Percentiles rank a stretch among this genome's conserved stretches.
phyloP scores from a whole-genome alignment of 805 yeast genomes.

The Alloascoidea africana region DNA sequence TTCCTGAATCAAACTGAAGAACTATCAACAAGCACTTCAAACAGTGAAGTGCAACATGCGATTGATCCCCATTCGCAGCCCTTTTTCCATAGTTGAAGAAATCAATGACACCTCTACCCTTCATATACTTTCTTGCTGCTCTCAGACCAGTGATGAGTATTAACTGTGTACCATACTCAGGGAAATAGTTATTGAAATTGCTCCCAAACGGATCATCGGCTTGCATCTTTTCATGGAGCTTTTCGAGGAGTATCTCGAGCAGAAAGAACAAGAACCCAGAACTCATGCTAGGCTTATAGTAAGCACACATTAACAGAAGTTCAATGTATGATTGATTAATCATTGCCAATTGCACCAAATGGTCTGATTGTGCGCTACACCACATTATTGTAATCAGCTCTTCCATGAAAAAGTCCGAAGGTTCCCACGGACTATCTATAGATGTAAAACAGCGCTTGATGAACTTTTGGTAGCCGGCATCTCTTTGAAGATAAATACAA shows the following conservation, averaged over 20 bases:
- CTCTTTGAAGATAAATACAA: not conserved
- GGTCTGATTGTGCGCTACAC: not conserved
- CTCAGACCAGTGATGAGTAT: not conserved
- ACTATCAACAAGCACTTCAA: not conserved
- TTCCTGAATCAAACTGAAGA: not conserved
- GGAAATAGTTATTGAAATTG: slow-evolving; percentile 1
- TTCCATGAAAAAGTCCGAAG: slow-evolving; percentile 1
- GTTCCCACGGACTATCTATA: not conserved
- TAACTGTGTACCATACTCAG: not conserved
- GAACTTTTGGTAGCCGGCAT: not conserved
- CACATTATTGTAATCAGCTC: slow-evolving; percentile 1
- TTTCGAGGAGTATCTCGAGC: not conserved
- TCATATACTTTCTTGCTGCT: not conserved
- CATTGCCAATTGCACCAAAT: slow-evolving; percentile 1
- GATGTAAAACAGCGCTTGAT: not conserved
- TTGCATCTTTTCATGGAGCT: not conserved
- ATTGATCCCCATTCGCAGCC: not conserved
- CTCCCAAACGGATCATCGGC: not conserved
- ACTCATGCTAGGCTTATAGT: not conserved
- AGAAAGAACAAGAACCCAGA: not conserved
- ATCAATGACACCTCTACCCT: not conserved
- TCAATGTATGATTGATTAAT: not conserved
- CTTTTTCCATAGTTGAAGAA: not conserved
- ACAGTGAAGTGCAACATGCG: slow-evolving; percentile 1
- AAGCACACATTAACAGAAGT: not conserved